These are phyloP conservation scores for Edaphochlamys debaryana DNA, from an alignment of 139 green algal species.

Conservation along the genomic window DNA sequence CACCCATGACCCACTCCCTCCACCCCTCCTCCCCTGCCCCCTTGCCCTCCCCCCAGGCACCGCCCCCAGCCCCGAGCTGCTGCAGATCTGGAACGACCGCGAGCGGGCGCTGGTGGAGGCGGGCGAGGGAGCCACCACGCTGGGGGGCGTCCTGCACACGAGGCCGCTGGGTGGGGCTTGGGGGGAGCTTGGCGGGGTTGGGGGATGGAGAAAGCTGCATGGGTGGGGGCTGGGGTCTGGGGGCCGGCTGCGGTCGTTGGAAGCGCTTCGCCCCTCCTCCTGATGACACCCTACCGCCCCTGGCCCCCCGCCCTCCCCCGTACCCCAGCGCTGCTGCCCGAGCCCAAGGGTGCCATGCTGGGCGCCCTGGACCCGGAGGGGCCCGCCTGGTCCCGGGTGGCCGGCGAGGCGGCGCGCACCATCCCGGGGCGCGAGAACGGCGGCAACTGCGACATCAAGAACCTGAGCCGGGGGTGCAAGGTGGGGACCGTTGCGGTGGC, in stretches of 20 bases:
- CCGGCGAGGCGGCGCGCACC: constrained; percentile 73
- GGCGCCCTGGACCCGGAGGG: constrained; percentile 49
- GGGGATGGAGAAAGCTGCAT: neutral
- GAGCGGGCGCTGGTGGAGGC: constrained; percentile 67
- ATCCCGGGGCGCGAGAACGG: constrained; percentile 76
- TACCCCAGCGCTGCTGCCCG: constrained; percentile 65
- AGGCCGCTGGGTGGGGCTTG: constrained; percentile 64
- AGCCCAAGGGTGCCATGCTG: constrained; percentile 66
- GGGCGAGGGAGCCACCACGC: constrained; percentile 53
- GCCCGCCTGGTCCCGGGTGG: constrained; percentile 58
- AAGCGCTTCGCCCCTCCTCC: too few species aligned
- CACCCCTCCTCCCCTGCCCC: neutral
- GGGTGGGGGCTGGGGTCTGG: too few species aligned
- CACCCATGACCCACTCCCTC: too few species aligned
- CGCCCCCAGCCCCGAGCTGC: constrained; percentile 75
- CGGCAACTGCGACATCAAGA: constrained; percentile 89
- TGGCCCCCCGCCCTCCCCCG: neutral
- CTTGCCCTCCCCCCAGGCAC: constrained; percentile 54
- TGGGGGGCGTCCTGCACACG: constrained; percentile 71
- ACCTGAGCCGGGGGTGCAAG: constrained; percentile 59
- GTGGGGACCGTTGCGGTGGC: neutral
- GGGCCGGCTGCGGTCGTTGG: too few species aligned
- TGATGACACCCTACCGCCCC: too few species aligned
- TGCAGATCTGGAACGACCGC: constrained; percentile 81
- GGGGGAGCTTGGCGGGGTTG: neutral